Base-by-base conservation (phyloP, 352 stramenopile genomes). In the Globisporangium paddicum region DNA sequence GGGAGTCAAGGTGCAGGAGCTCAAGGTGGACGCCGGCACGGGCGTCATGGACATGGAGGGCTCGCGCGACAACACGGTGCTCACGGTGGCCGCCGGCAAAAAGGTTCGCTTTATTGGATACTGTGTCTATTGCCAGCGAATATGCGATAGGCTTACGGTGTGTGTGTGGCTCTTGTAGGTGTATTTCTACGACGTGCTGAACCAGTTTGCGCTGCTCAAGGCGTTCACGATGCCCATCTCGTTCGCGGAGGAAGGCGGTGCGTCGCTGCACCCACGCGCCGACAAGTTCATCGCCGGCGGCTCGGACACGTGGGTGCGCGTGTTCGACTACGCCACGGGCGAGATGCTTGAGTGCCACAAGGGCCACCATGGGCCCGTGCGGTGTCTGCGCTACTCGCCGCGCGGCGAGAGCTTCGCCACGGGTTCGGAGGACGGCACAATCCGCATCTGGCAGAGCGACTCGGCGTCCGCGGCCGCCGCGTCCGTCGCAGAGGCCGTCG, bases 341-440 rank as follows among this genome's bases (percentile, higher is more conserved):
- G 73, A 96, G 58, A 63, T 98, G 64, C 70, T 99, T 16, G 90
- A 98, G 76, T 97, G 86, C 66, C 90, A 98, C 76, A 99, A 98
- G 77, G 96, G 97, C 60, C 97, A 99, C 79, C 96, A 99, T 67
- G 97, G 97, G 5, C 96, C 97, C 11, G 91, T 99, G 66, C 82
- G 96, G 58, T 99, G 96, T 90, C 68, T 99, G 63, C 87, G 96
- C 41, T 99, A 98, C 82, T 72, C 86, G 23, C 96, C 97, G 6
- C 82, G 72, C 58, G 97, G 96, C 26, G 84, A 94, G 60, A 95
- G 81, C 23, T 98, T 98, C 72, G 96, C 96, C 5, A 98, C 94
- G 13, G 97, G 96, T 21, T 98, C 89, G 4, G 96, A 99, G 69
- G 97, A 99, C 77, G 97, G 96, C 52, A 99, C 96, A 42, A 98